A percentile compares a stretch with the other conserved stretches of the same genome.
phyloP scores from a whole-genome alignment of 495 filamentous ascomycete species.

The Rusavskia elegans region DNA sequence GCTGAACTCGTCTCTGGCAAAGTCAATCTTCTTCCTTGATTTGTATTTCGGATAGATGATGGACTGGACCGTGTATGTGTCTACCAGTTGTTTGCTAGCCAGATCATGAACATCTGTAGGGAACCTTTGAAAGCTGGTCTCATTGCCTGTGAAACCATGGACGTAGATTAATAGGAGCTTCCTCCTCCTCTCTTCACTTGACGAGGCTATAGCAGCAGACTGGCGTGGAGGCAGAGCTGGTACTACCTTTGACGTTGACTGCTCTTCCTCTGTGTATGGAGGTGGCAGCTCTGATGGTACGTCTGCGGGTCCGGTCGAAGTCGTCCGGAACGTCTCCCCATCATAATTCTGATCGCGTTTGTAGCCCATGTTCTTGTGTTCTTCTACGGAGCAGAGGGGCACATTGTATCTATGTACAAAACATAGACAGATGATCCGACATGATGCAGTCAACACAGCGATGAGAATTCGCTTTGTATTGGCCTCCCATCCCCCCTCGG shows the following conservation, averaged over 20 bases:
- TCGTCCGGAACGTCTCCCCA: not conserved
- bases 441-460: too few species aligned
- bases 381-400: not conserved
- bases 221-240: constrained; percentile 48
- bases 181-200: constrained; percentile 23
- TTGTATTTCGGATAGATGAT: constrained; percentile 89
- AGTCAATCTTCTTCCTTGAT: constrained; percentile 55
- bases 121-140: constrained; percentile 75
- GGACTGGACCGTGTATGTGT: constrained; percentile 68
- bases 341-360: constrained; percentile 6
- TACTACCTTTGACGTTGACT: constrained; percentile 26
- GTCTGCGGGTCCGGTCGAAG: not conserved
- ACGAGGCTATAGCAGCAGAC: constrained; percentile 37
- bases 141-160: constrained; percentile 87
- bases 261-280: constrained; percentile 5
- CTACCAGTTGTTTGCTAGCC: constrained; percentile 46
- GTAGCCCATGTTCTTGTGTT: constrained; percentile 4
- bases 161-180: constrained; percentile 70
- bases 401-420: too few species aligned
- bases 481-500: too few species aligned
- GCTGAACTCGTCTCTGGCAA: constrained; percentile 68
- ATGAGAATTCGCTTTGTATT: too few species aligned
- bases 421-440: too few species aligned
- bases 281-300: not conserved
- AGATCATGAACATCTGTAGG: constrained; percentile 76